phyloP scores from a whole-genome alignment of 2,329 filamentous ascomycete genomes.

The Colletotrichum tanaceti region DNA sequence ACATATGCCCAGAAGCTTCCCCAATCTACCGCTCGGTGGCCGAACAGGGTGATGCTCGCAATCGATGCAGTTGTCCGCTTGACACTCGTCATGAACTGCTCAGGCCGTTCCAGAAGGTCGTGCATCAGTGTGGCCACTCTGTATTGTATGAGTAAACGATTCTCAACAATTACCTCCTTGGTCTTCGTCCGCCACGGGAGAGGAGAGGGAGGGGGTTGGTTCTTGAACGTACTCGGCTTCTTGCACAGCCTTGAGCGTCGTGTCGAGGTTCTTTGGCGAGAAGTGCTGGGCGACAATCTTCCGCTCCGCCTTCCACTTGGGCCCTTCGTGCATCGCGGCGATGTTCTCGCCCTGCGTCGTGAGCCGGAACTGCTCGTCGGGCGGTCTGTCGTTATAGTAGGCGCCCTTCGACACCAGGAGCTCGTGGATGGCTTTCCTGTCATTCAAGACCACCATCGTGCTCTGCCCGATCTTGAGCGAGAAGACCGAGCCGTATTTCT shows the following conservation, averaged over 20 bases:
- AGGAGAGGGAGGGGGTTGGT: too few relatives aligned
- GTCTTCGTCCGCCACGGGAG: neutral
- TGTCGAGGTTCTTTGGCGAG: conserved; percentile 58
- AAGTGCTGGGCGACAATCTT: conserved; percentile 58
- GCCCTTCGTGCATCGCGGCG: conserved; percentile 57
- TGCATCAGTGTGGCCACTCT: conserved; percentile 15
- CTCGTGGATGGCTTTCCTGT: conserved; percentile 53
- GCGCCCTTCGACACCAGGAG: conserved; percentile 58
- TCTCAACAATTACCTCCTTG: accelerated
- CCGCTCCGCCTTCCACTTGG: conserved; percentile 59
- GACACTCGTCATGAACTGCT: conserved; percentile 1
- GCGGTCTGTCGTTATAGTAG: conserved; percentile 57
- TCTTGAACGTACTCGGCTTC: conserved; percentile 56
- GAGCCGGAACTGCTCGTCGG: conserved; percentile 9
- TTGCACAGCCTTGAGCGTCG: conserved; percentile 54
- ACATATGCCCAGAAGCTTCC: conserved; percentile 29
- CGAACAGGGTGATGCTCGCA: conserved; percentile 16
- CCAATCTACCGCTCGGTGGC: conserved; percentile 9
- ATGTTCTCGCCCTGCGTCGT: conserved; percentile 9
- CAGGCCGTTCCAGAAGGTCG: conserved; percentile 24
- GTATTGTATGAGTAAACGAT: conserved; percentile 6
- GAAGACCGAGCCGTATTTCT: conserved; percentile 56
- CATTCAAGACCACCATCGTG: conserved; percentile 55
- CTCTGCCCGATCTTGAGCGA: conserved; percentile 55
- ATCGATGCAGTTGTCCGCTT: conserved; percentile 31